Evolutionary conservation across 2,329 filamentous ascomycete species (phyloP), one percentile per base, ranked within the genome.

Genomic region (Colletotrichum camelliae): DNA sequence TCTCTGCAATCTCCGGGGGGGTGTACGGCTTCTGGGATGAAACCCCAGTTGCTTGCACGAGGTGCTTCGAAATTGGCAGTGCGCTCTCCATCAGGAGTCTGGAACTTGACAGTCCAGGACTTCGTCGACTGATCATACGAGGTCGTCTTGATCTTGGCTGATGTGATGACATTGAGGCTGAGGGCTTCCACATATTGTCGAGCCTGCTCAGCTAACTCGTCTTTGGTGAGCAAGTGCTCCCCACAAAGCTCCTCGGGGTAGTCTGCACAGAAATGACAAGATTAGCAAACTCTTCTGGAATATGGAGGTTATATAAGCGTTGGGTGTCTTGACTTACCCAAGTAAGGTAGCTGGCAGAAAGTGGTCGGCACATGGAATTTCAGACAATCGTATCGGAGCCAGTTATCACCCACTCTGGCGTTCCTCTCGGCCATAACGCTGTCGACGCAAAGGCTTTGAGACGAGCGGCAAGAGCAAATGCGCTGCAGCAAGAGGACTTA

Each of bases 381-480:
- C 60, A 86, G 29, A 57, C 73, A 81, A 66, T 86, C 84, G 61
- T 87, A 86, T 1, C 85, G 81, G 3, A 80, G 77, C 85, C 85
- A 87, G 74, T 84, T 86, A 75, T 86, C 85, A 7, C 85, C 85
- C 2, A 82, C 74, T 4, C 78, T 76, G 1, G 80, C 61, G n/a
- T 85, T 84, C 7, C 79, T 79, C 21, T 87, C 85, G 12, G 82
- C 70, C 43, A 86, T 81, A 27, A 87, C 62, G 48, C 78, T 82
- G 8, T 83, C 82, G 0, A 86, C 80, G 0, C 81, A 1, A 86
- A 66, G 1, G 85, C 82, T 65, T 87, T 86, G 15, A 86, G 80
- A 7, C 85, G 82, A 0, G 85, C 84, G 2, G 84, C 82, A 4
- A 83, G 79, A 13, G 79, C 73, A 5, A 83, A 60, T 2, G 79